Base-by-base conservation (phyloP, 2,329 filamentous ascomycete genomes). In the Colletotrichum graminicola region DNA sequence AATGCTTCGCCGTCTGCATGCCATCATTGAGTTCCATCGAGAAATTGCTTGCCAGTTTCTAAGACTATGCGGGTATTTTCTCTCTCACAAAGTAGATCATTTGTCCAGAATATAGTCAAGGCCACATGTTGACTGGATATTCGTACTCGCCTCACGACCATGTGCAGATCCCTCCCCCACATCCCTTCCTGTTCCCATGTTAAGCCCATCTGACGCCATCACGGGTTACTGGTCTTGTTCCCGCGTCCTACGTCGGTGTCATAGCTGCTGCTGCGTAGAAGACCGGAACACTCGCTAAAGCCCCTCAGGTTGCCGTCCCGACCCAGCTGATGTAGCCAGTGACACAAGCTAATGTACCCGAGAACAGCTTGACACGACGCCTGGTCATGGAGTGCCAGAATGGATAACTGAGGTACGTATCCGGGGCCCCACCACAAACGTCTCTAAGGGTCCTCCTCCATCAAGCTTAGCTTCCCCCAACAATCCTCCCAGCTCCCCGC, bases 391-490 rank as follows among this genome's bases (percentile, higher is more conserved):
- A 57, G 10, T 45, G 41, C 18, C 2, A 43, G 41, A 41, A 14
- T 12, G 11, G 5, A 39, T 39, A 39, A 14, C 36, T 10, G 16
- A 45, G 34, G 21, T 43, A 60, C 56, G 36, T 60, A 32, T 18
- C 10, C 11, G 18, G 1, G 2, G 56, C 56, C 23, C 56, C 56
- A 59, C 14, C 16, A 26, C 29, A 41, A 39, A 62, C 49, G 60
- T 39, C 41, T 62, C 52, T 29, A 67, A 71, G 65, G 65, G 65
- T 63, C 69, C 65, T 72, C 66, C 69, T 56, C 57, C 43, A 67
- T 62, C 54, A 32, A 68, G 68, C 65, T 49, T 71, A 71, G 68
- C 59, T 49, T 47, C 59, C 54, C 67, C 69, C 69, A 72, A 72
- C 65, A 71, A 71, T 47, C 51, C 63, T 51, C 32, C n/a, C 47